These are phyloP conservation scores for Coniferiporia weirii DNA, from an alignment of 1,284 basidiomycete genomes.

Conservation along the genomic window DNA sequence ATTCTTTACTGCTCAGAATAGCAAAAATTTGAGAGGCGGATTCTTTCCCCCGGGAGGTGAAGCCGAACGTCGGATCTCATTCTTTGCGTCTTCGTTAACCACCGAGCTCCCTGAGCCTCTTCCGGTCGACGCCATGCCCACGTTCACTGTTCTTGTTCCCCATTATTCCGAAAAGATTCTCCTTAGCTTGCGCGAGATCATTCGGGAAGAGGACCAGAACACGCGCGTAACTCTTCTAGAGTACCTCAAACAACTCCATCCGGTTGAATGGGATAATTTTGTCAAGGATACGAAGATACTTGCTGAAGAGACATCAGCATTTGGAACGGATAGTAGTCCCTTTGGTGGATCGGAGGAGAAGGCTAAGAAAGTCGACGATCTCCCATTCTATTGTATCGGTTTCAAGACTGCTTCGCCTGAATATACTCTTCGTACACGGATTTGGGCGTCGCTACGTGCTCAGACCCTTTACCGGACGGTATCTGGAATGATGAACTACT, in stretches of 20 bases:
- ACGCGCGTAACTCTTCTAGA: slow-evolving; percentile 93
- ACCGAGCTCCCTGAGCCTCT: slow-evolving; percentile 90
- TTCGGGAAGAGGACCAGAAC: slow-evolving; percentile 93
- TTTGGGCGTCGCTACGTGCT: slow-evolving; percentile 98
- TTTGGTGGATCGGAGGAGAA: slow-evolving; percentile 69
- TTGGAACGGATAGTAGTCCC: slow-evolving; percentile 49
- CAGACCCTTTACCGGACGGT: slow-evolving; percentile 99
- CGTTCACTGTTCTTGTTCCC: slow-evolving; percentile 93
- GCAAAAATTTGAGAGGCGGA: slow-evolving; percentile 64
- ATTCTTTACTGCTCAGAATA: slow-evolving; percentile 90
- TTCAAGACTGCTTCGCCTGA: slow-evolving; percentile 99
- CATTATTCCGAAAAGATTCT: slow-evolving; percentile 98
- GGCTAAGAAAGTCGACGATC: slow-evolving; percentile 78
- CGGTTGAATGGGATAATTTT: slow-evolving; percentile 99
- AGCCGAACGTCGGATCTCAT: slow-evolving; percentile 93
- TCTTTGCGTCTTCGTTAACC: slow-evolving; percentile 93
- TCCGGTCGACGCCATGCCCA: slow-evolving; percentile 95
- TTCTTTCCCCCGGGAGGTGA: slow-evolving; percentile 95
- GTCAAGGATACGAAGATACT: slow-evolving; percentile 99
- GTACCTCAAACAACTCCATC: slow-evolving; percentile 97
- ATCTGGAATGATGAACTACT: slow-evolving; percentile 99
- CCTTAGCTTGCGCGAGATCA: slow-evolving; percentile 91
- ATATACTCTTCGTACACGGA: slow-evolving; percentile 97
- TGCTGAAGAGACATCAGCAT: slow-evolving; percentile 80
- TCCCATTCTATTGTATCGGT: slow-evolving; percentile 99